Conservation (phyloP, 108 stramenopile genomes). For the Cylindrotheca fusiformis region DNA sequence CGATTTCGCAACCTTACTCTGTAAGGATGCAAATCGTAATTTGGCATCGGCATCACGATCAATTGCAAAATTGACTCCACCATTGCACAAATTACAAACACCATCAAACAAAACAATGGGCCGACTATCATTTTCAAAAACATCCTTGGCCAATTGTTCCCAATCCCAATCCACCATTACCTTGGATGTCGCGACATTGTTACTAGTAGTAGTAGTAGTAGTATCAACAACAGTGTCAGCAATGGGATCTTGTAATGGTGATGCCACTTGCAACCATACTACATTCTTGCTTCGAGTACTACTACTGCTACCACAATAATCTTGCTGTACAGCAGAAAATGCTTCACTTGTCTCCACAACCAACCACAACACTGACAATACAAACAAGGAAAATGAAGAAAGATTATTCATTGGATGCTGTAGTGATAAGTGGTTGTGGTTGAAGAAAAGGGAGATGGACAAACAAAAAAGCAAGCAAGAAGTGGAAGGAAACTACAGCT, state of each 20-base stretch:
- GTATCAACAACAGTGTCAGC: neutral
- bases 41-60: conserved; percentile 44
- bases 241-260: neutral
- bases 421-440: too few relatives aligned
- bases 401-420: too few relatives aligned
- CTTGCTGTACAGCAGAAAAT: neutral
- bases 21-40: conserved; percentile 43
- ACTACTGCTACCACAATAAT: neutral
- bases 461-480: too few relatives aligned
- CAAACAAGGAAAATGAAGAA: too few relatives aligned
- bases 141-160: conserved; percentile 6
- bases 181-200: neutral
- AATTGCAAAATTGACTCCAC: conserved; percentile 54
- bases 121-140: conserved; percentile 28
- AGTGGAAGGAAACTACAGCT: too few relatives aligned
- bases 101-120: conserved; percentile 75
- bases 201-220: neutral
- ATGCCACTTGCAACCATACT: neutral
- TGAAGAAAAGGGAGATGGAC: too few relatives aligned
- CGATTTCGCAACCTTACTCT: conserved; percentile 29
- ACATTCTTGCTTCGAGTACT: neutral
- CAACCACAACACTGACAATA: too few relatives aligned
- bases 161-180: conserved; percentile 23
- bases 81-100: conserved; percentile 69
- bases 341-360: too few relatives aligned